These are phyloP conservation scores for Dujonia santamariae DNA, from an alignment of 1,139 yeast species.

Conservation along the genomic window DNA sequence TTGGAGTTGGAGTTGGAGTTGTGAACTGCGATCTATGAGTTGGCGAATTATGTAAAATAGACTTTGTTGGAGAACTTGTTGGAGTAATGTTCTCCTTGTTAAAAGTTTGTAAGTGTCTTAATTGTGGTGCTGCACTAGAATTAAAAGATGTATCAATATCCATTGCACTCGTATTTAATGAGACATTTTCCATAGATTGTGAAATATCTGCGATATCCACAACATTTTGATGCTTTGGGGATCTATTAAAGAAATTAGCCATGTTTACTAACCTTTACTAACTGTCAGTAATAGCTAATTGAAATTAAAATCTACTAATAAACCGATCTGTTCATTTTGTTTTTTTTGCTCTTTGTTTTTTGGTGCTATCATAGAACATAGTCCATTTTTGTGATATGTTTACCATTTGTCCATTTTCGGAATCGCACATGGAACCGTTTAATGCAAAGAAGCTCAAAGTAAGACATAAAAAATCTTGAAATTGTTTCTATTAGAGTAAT, in stretches of 20 bases:
- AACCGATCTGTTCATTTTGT: too few relatives aligned
- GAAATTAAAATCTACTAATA: too few relatives aligned
- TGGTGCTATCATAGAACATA: too few relatives aligned
- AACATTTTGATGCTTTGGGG: conserved; percentile 19
- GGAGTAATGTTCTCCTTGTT: conserved; percentile 50
- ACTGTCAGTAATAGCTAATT: too few relatives aligned
- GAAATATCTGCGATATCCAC: conserved; percentile 35
- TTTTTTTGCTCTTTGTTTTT: too few relatives aligned
- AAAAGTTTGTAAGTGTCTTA: conserved; percentile 13
- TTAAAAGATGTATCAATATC: conserved; percentile 30
- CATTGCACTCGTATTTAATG: conserved; percentile 35
- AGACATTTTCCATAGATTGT: conserved; percentile 45
- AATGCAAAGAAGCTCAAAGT: too few relatives aligned
- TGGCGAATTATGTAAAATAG: conserved; percentile 36
- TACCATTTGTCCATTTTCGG: too few relatives aligned
- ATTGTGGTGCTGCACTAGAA: conserved; percentile 6
- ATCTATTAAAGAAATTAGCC: conserved; percentile 22
- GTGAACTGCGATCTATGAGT: conserved; percentile 8
- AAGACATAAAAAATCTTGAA: too few relatives aligned
- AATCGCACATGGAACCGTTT: too few relatives aligned
- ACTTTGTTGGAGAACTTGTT: conserved; percentile 39
- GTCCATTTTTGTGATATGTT: too few relatives aligned
- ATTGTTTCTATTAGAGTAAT: too few relatives aligned
- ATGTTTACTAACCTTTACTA: too few relatives aligned
- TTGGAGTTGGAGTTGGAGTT: conserved; percentile 7